Conservation (phyloP, 2,329 filamentous ascomycete genomes). For the Coniochaeta hoffmannii region DNA sequence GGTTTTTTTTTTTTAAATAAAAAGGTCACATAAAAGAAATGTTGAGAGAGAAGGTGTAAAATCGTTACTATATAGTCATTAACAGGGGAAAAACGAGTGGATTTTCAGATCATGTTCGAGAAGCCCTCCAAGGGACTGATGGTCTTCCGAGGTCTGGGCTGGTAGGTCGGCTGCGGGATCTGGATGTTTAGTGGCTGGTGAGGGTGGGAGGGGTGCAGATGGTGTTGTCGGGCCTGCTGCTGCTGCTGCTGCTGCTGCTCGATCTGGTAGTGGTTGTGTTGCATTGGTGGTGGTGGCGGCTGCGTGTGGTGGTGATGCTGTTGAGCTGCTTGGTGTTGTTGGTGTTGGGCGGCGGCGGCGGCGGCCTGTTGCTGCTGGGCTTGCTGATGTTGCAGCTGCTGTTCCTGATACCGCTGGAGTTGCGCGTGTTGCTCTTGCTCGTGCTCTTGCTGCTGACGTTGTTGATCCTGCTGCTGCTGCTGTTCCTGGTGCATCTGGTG, state of each 20-base stretch:
- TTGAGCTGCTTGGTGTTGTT: constrained; percentile 9
- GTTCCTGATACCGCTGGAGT: constrained; percentile 7
- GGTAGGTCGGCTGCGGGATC: constrained; percentile 18
- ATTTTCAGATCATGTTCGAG: constrained; percentile 38
- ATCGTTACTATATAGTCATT: neutral
- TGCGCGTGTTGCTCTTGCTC: constrained; percentile 5
- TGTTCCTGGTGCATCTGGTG: constrained; percentile 17
- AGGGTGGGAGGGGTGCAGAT: too few species aligned
- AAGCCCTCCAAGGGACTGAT: constrained; percentile 30
- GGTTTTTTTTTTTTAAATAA: neutral
- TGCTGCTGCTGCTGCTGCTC: neutral
- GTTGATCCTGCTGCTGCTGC: constrained; percentile 9
- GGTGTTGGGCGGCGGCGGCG: too few species aligned
- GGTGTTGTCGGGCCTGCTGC: too few species aligned
- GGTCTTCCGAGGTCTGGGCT: constrained; percentile 20
- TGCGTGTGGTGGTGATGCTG: constrained; percentile 12
- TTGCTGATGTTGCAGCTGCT: constrained; percentile 10
- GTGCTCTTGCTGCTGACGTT: constrained; percentile 12
- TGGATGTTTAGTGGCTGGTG: constrained; percentile 17
- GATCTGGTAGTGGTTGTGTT: neutral
- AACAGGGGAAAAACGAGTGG: neutral
- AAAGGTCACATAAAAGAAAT: neutral
- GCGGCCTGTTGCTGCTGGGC: constrained; percentile 14
- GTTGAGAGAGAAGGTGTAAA: too few species aligned
- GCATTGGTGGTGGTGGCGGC: constrained; percentile 10